These are phyloP conservation scores for Friedmanniomyces simplex DNA, from an alignment of 495 filamentous ascomycete species.

Conservation along the genomic window DNA sequence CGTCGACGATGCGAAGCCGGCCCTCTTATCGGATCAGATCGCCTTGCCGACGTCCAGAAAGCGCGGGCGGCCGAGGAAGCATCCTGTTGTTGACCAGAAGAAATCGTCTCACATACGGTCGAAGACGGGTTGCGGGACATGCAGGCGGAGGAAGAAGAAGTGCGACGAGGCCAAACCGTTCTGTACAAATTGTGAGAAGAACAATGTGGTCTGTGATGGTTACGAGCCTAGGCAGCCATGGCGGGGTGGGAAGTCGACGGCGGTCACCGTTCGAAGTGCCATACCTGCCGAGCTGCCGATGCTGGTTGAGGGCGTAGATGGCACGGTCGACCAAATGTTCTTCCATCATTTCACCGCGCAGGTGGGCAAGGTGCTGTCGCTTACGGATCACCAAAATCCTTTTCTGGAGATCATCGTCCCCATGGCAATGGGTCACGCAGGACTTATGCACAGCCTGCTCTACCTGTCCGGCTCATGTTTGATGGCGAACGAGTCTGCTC, in stretches of 20 bases:
- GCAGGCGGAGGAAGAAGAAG: conserved; percentile 89
- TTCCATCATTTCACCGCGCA: conserved; percentile 79
- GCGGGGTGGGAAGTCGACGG: conserved; percentile 70
- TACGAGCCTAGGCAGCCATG: conserved; percentile 84
- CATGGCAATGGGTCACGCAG: conserved; percentile 71
- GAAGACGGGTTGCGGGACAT: conserved; percentile 90
- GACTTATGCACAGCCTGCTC: conserved; percentile 87
- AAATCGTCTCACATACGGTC: conserved; percentile 80
- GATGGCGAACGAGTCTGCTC: conserved; percentile 39
- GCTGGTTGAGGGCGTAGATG: conserved; percentile 80
- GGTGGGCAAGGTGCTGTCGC: conserved; percentile 70
- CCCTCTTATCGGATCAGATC: conserved; percentile 20
- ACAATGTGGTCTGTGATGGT: conserved; percentile 84
- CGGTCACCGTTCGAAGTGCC: conserved; percentile 9
- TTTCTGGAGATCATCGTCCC: conserved; percentile 83
- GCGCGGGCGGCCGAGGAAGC: conserved; percentile 76
- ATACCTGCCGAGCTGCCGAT: conserved; percentile 55
- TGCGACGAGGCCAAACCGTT: conserved; percentile 89
- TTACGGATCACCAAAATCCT: conserved; percentile 76
- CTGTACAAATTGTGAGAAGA: conserved; percentile 80
- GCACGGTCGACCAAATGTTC: conserved; percentile 69
- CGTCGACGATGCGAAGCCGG: conserved; percentile 13
- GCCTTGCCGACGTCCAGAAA: conserved; percentile 34
- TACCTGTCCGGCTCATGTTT: conserved; percentile 79
- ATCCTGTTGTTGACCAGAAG: conserved; percentile 50